These are phyloP conservation scores for Tricholomella constricta DNA, from an alignment of 768 basidiomycete genomes.

Conservation along the genomic window DNA sequence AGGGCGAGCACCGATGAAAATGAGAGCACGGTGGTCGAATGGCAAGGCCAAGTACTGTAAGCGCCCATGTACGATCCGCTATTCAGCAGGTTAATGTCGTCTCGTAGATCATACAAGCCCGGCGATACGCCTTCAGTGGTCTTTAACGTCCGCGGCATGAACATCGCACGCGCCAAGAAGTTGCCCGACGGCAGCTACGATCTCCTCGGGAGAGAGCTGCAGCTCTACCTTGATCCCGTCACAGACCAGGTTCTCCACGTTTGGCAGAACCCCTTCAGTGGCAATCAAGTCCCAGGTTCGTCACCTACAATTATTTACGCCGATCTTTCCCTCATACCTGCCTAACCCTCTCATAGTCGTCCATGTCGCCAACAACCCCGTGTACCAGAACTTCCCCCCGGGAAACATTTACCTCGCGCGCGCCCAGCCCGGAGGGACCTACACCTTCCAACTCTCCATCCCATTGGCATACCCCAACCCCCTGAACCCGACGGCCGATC, in stretches of 20 bases:
- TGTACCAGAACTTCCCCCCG: constrained; percentile 19
- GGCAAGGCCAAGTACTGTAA: constrained; percentile 22
- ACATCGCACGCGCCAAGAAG: constrained; percentile 16
- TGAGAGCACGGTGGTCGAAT: constrained; percentile 18
- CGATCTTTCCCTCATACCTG: background rate
- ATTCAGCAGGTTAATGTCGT: background rate
- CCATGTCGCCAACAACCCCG: constrained; percentile 20
- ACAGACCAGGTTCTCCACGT: constrained; percentile 19
- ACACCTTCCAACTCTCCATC: constrained; percentile 14
- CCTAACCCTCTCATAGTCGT: constrained; percentile 4
- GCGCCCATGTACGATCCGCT: background rate
- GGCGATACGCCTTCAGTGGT: constrained; percentile 15
- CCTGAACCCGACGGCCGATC: constrained; percentile 17
- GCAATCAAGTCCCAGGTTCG: constrained; percentile 17
- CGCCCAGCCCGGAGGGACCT: constrained; percentile 15
- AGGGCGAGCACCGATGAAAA: constrained; percentile 18
- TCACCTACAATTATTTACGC: background rate
- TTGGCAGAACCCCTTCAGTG: constrained; percentile 21
- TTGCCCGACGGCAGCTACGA: constrained; percentile 18
- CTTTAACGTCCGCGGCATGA: constrained; percentile 26
- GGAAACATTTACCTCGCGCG: constrained; percentile 9
- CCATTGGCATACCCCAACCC: constrained; percentile 23
- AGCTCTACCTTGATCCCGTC: constrained; percentile 19
- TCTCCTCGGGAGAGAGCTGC: constrained; percentile 16
- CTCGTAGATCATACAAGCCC: constrained; percentile 17